These are phyloP conservation scores for Boletus vinaceobasis DNA, from an alignment of 768 basidiomycete genomes.

Conservation along the genomic window DNA sequence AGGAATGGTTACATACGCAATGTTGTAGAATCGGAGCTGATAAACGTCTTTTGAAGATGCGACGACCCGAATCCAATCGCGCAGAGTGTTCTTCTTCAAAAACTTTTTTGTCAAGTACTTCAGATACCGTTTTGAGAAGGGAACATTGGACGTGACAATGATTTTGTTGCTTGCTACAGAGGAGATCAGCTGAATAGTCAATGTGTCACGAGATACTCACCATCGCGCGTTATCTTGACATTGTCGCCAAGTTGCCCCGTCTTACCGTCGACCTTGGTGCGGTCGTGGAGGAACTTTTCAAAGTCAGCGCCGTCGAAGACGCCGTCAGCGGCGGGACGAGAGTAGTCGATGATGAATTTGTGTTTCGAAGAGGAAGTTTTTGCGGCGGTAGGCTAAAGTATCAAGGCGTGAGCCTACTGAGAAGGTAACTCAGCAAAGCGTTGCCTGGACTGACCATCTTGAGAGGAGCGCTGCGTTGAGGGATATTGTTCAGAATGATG, in stretches of 20 bases:
- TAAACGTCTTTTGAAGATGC: constrained; percentile 92
- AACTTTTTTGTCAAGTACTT: constrained; percentile 99
- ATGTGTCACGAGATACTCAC: constrained; percentile 39
- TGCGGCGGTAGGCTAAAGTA: constrained; percentile 50
- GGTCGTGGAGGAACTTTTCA: constrained; percentile 91
- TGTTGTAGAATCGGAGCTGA: constrained; percentile 93
- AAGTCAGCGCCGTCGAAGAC: constrained; percentile 63
- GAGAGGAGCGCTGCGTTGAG: constrained; percentile 18
- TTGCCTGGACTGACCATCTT: constrained; percentile 74
- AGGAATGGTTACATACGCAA: constrained; percentile 54
- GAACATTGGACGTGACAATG: constrained; percentile 79
- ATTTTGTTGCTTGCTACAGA: constrained; percentile 71
- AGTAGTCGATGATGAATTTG: constrained; percentile 85
- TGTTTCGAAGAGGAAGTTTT: constrained; percentile 57
- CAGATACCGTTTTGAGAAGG: constrained; percentile 95
- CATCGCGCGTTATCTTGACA: constrained; percentile 83
- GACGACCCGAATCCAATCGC: constrained; percentile 98
- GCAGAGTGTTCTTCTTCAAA: constrained; percentile 94
- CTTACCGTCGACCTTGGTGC: constrained; percentile 91
- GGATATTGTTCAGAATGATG: background rate
- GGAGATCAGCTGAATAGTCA: background rate
- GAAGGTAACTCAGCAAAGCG: constrained; percentile 89
- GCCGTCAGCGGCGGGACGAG: constrained; percentile 67
- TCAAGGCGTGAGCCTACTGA: constrained; percentile 80
- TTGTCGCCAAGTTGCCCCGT: constrained; percentile 88